Percentiles rank a stretch among this genome's conserved stretches.
phyloP scores from a whole-genome alignment of 2,329 filamentous ascomycete species.

The Diaporthe amygdali region DNA sequence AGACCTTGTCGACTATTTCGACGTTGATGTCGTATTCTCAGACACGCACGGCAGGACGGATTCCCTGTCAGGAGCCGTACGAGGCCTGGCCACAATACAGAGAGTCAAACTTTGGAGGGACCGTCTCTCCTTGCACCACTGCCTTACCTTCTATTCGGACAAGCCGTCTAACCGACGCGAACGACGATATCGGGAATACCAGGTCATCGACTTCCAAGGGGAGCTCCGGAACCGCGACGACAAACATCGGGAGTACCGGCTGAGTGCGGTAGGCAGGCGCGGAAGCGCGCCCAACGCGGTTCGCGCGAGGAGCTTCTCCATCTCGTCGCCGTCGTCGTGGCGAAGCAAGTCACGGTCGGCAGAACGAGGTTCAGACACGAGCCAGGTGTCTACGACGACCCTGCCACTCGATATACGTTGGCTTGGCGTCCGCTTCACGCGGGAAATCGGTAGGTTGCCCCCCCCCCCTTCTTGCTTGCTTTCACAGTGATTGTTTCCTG shows the following conservation, averaged over 20 bases:
- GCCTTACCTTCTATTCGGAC: slow-evolving; percentile 53
- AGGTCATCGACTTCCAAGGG: slow-evolving; percentile 52
- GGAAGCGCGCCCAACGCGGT: slow-evolving; percentile 41
- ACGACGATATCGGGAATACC: slow-evolving; percentile 53
- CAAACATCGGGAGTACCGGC: slow-evolving; percentile 48
- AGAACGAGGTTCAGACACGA: slow-evolving; percentile 10
- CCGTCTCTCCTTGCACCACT: slow-evolving; percentile 52
- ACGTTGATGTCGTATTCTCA: slow-evolving; percentile 58
- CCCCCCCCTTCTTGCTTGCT: neutral
- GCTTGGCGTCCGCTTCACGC: slow-evolving; percentile 55
- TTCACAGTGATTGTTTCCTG: neutral
- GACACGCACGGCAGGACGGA: slow-evolving; percentile 55
- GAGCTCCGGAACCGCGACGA: slow-evolving; percentile 53
- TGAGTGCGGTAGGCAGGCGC: slow-evolving; percentile 46
- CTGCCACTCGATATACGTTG: slow-evolving; percentile 49
- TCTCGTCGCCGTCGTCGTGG: slow-evolving; percentile 46
- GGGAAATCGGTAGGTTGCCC: slow-evolving; percentile 46
- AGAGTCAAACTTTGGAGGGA: slow-evolving; percentile 59
- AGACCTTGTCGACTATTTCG: slow-evolving; percentile 56
- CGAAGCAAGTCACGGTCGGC: slow-evolving; percentile 40
- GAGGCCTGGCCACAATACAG: slow-evolving; percentile 56
- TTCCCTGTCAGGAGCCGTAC: slow-evolving; percentile 50
- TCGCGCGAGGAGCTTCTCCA: slow-evolving; percentile 46
- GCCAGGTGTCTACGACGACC: slow-evolving; percentile 11
- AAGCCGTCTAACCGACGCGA: slow-evolving; percentile 39